Base-by-base conservation (phyloP, 805 yeast genomes). In the Candida stauntonica region DNA sequence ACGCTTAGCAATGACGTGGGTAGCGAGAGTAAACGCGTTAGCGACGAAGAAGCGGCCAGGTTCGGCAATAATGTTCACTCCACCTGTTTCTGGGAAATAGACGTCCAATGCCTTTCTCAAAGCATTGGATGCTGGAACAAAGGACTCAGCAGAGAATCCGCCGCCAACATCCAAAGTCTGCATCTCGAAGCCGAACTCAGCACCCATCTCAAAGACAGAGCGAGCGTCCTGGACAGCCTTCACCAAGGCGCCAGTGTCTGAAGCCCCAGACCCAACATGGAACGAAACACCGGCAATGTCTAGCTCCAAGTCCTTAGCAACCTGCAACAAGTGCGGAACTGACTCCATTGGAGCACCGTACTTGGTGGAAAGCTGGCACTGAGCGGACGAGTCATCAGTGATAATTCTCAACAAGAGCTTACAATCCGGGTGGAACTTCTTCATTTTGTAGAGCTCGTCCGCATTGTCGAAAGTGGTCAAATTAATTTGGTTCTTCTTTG, bases 181-280 rank as follows among this genome's bases (percentile, higher is more conserved):
- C 73, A 86, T 66, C 9, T 55, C 39, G 39, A 71, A 64, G 5
- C 81, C 82, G 20, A 66, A 51, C 7, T 60, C 44, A 5, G 47
- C 43, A 7, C 79, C 95, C 40, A 62, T 54, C 38, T 81, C 81
- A 54, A 89, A 91, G 3, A 89, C 75, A 7, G 48, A 40, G 35
- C 77, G 73, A 2, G 96, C 75, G 55, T 87, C 95, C 37, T 64
- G 58, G 27, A 87, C 75, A 0, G 97, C 96, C 45, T 75, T 74
- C 40, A 68, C 68, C 47, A 86, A 73, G 3, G 91, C 73, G 30
- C 66, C 60, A 39, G 78, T 73, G 57, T 86, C 93, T 36, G 74
- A 74, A 12, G 95, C 91, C 24, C 97, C 98, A 2, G 96, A 86
- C 1, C 99, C 99, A 44, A 89, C 86, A 60, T 91, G 99, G 73